Base-by-base conservation (phyloP, 805 yeast species). In the Candida dendrica region DNA sequence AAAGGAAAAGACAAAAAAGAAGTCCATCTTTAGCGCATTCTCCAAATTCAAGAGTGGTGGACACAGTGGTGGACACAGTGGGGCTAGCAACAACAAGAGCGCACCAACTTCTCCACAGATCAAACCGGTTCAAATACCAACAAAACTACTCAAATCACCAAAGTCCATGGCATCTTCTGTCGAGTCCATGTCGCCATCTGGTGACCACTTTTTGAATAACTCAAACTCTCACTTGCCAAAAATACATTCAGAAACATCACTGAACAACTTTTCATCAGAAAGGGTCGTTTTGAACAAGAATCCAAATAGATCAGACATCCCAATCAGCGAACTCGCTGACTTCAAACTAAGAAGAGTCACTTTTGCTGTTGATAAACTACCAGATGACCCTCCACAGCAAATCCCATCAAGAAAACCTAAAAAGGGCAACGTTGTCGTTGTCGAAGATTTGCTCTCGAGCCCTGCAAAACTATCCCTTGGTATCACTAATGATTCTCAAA, bases 381-480 rank as follows among this genome's bases (percentile, higher is more conserved):
- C 70, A 0, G 70, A 69, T 47, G 96, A 90, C 60, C 97, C 97
- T 2, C 95, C 96, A 1, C 97, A 90, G 56, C 96, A 89, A 58
- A 84, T 90, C 46, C 97, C 97, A 2, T 84, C 95, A 2, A 67
- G 95, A 55, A 74, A 72, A 45, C 96, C 97, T 6, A 71, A 81
- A 49, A 72, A 74, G 51, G 96, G 97, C 7, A 83, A 87, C 55
- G 89, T 82, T 18, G 69, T 75, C 10, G 70, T 75, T 15, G 87
- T 90, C 0, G 86, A 82, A 36, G 91, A 85, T 54, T 52, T 83
- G 46, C 45, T 66, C 26, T 79, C 82, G 0, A 77, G 76, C 0
- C 80, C 86, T 0, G 75, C 84, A 17, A 66, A 79, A 47, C 67
- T 84, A 27, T 75, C 84, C 1, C 69, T 79, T 39, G 95, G 95